Evolutionary conservation across 2,329 filamentous ascomycete species (phyloP).

Genomic region (Rutstroemia sp.): DNA sequence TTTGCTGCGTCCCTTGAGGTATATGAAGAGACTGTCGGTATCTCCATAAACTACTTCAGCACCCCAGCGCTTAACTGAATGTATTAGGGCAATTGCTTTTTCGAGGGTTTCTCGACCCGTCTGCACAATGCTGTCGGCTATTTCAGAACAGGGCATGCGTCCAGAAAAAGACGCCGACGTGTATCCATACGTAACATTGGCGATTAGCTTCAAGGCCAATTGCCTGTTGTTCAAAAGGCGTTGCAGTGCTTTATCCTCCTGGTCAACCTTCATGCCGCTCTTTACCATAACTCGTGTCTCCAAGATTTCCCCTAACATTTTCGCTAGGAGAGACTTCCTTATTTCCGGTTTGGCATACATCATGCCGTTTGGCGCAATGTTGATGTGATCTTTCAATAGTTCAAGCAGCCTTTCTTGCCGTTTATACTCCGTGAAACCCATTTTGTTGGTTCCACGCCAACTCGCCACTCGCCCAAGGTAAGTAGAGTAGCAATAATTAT

Average conservation of each 20-base stretch:
- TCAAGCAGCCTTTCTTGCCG: constrained; percentile 68
- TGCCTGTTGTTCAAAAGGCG: constrained; percentile 89
- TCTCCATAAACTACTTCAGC: constrained; percentile 98
- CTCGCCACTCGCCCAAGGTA: constrained; percentile 78
- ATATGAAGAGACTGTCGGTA: constrained; percentile 89
- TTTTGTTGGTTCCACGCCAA: constrained; percentile 89
- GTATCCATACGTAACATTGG: constrained; percentile 98
- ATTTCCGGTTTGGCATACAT: constrained; percentile 86
- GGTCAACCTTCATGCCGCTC: constrained; percentile 89
- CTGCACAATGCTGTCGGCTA: constrained; percentile 96
- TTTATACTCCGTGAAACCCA: constrained; percentile 86
- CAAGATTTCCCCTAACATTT: constrained; percentile 93
- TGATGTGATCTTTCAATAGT: constrained; percentile 76
- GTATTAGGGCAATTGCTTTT: constrained; percentile 85
- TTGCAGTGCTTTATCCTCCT: constrained; percentile 78
- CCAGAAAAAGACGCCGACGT: constrained; percentile 95
- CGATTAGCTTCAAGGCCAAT: constrained; percentile 86
- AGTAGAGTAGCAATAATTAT: constrained; percentile 98
- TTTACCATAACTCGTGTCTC: constrained; percentile 98
- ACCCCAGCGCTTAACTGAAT: constrained; percentile 78
- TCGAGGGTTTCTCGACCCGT: constrained; percentile 92
- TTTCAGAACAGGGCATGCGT: constrained; percentile 95
- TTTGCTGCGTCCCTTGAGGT: constrained; percentile 77
- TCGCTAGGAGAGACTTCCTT: constrained; percentile 83
- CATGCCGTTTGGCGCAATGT: constrained; percentile 91